Percentiles rank a stretch among this genome's conserved stretches.
phyloP scores from a whole-genome alignment of 2,329 filamentous ascomycete species.

The Westerdykella sp. region DNA sequence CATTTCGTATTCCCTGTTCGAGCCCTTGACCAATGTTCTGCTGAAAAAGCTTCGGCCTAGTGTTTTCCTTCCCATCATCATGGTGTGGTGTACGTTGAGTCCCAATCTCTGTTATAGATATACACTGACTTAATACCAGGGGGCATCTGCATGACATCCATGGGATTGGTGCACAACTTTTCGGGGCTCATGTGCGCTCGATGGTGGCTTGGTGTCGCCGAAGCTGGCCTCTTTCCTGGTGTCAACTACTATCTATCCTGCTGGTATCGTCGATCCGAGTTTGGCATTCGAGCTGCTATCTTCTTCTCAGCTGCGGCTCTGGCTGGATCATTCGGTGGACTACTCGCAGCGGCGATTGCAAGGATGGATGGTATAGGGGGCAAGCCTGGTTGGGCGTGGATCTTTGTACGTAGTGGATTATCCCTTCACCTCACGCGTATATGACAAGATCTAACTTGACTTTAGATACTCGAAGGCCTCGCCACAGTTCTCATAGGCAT shows the following conservation, averaged over 20 bases:
- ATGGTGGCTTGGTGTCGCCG: slow-evolving; percentile 63
- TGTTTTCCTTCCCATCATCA: slow-evolving; percentile 75
- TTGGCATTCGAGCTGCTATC: slow-evolving; percentile 71
- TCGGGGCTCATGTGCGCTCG: slow-evolving; percentile 58
- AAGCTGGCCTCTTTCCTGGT: slow-evolving; percentile 59
- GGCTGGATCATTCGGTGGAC: slow-evolving; percentile 70
- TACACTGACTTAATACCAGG: slow-evolving; percentile 38
- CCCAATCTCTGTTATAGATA: neutral
- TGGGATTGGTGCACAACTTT: slow-evolving; percentile 60
- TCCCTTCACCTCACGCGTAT: neutral
- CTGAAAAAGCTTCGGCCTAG: slow-evolving; percentile 71
- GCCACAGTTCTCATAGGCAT: slow-evolving; percentile 64
- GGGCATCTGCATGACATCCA: slow-evolving; percentile 64
- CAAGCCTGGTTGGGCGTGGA: slow-evolving; percentile 41
- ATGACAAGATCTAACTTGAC: neutral
- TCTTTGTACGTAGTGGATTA: slow-evolving; percentile 35
- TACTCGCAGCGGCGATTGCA: slow-evolving; percentile 65
- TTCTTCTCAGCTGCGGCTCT: slow-evolving; percentile 81
- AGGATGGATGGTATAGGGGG: slow-evolving; percentile 59
- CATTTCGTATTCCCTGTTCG: slow-evolving; percentile 74
- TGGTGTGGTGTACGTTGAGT: slow-evolving; percentile 45
- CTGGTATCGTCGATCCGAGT: slow-evolving; percentile 76
- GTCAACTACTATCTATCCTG: slow-evolving; percentile 76
- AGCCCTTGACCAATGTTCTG: slow-evolving; percentile 71
- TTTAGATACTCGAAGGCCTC: slow-evolving; percentile 58